Base-by-base conservation (phyloP, 768 basidiomycete species). In the Termitomyces titanicus region DNA sequence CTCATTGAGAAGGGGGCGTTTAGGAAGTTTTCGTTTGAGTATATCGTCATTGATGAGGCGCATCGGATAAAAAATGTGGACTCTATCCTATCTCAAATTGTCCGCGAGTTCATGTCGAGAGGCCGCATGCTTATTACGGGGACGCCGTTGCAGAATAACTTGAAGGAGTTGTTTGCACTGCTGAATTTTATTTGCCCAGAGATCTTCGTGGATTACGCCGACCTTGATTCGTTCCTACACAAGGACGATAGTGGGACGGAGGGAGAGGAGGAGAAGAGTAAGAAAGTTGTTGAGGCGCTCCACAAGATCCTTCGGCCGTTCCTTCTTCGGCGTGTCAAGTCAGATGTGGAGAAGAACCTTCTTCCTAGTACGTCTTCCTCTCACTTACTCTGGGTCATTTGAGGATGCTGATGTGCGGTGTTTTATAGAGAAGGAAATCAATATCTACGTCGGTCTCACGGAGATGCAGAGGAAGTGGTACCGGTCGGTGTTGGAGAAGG, bases 391-490 rank as follows among this genome's bases (percentile, higher is more conserved):
- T 34, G 24, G 1, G 11, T 6, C 5, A 6, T 10, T 31, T 22
- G 17, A 15, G 10, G 20, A 50, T 47, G 6, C 53, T 66, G 17
- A 61, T 17, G 45, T n/a, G 13, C 48, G 17, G 25, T 15, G 25
- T 2, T 12, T 2, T 47, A 47, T 61, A 92, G 90, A 98, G 75
- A 98, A 98, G 75, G 97, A 98, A 66, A 94, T 98, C 69, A 99
- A 98, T 64, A 93, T 98, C 42, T 99, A 98, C 55, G 90, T 99
- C 48, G 95, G 95, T 48, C 81, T 98, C 56, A 89, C 94, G 7
- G 94, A 97, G 22, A 94, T 99, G 93, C 97, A 99, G 68, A 76
- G 94, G 27, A 98, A 95, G 67, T 98, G 96, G 97, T 98, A 99
- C 71, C 87, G 93, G 29, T 91, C 86, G 2, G 89, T 99, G 7